Percentiles rank a stretch among this genome's conserved stretches.
phyloP scores from a whole-genome alignment of 2,329 filamentous ascomycete species.

The Colletotrichum shisoi region DNA sequence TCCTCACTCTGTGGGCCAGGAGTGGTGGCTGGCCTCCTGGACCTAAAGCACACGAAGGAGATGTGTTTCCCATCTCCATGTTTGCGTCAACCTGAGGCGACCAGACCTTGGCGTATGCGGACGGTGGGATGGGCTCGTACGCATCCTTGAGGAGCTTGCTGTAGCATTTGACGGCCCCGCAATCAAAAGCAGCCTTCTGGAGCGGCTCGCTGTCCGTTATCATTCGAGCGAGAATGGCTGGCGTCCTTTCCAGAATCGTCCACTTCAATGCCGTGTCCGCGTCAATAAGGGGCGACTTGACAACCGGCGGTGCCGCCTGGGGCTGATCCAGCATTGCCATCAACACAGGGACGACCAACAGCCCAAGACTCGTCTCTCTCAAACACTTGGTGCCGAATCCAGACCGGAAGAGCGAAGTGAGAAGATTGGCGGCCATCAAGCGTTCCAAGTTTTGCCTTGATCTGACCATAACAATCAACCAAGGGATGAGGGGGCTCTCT shows the following conservation, averaged over 20 bases:
- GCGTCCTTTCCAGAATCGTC: conserved; percentile 72
- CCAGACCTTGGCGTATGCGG: conserved; percentile 49
- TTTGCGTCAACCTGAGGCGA: conserved; percentile 50
- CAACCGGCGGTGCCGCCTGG: conserved; percentile 25
- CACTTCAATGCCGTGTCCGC: conserved; percentile 54
- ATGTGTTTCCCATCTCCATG: conserved; percentile 48
- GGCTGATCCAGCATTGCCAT: conserved; percentile 59
- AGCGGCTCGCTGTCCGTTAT: conserved; percentile 80
- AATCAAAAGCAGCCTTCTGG: conserved; percentile 82
- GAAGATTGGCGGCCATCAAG: conserved; percentile 72
- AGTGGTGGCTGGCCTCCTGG: conserved; percentile 66
- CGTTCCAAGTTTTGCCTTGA: conserved; percentile 65
- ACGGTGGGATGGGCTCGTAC: conserved; percentile 56
- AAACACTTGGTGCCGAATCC: conserved; percentile 68
- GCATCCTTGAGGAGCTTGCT: conserved; percentile 60
- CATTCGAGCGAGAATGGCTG: conserved; percentile 78
- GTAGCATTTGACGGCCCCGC: conserved; percentile 57
- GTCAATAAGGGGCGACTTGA: conserved; percentile 46
- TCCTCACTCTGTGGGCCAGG: conserved; percentile 73
- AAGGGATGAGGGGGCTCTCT: conserved; percentile 76
- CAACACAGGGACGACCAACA: conserved; percentile 74
- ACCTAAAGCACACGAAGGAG: conserved; percentile 62
- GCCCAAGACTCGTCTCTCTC: conserved; percentile 69
- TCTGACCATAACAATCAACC: conserved; percentile 72
- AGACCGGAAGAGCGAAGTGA: conserved; percentile 73